A percentile compares a stretch with the other conserved stretches of the same genome.
Conservation (phyloP, 768 basidiomycete species). For the Mycena leptocephala region DNA sequence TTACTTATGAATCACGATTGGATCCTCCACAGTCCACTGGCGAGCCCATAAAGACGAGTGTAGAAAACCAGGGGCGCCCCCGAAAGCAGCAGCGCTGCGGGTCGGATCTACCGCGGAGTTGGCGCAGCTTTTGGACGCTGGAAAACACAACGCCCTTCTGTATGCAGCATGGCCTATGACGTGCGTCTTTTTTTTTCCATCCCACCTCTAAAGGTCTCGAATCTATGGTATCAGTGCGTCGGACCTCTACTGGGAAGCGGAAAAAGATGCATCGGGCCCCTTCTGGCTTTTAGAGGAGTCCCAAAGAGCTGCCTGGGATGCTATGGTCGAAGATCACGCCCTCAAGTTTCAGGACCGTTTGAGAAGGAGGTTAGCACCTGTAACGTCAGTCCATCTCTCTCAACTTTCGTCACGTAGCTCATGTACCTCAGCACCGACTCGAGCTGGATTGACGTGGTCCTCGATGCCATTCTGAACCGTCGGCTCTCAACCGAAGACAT, state of each 20-base stretch:
- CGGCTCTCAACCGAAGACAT: neutral
- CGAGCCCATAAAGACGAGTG: neutral
- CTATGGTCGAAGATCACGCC: neutral
- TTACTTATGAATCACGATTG: neutral
- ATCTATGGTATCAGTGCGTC: neutral
- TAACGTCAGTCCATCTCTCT: too few species aligned
- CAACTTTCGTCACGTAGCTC: neutral
- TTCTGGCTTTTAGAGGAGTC: neutral
- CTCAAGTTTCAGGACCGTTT: neutral
- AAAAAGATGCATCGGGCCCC: neutral
- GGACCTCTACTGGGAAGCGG: neutral
- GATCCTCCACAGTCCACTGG: neutral
- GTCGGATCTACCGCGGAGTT: neutral
- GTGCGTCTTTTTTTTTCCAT: neutral
- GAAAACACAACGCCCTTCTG: neutral
- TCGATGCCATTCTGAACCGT: neutral
- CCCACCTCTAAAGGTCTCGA: neutral
- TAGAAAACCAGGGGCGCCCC: neutral
- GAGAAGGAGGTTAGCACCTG: neutral
- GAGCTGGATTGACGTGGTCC: neutral
- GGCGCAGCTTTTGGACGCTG: too few species aligned
- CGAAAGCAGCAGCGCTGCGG: neutral
- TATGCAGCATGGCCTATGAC: neutral
- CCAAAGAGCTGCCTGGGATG: neutral
- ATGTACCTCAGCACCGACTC: neutral